Conservation (phyloP, 352 stramenopile genomes). For the Phytopythium delawarense region DNA sequence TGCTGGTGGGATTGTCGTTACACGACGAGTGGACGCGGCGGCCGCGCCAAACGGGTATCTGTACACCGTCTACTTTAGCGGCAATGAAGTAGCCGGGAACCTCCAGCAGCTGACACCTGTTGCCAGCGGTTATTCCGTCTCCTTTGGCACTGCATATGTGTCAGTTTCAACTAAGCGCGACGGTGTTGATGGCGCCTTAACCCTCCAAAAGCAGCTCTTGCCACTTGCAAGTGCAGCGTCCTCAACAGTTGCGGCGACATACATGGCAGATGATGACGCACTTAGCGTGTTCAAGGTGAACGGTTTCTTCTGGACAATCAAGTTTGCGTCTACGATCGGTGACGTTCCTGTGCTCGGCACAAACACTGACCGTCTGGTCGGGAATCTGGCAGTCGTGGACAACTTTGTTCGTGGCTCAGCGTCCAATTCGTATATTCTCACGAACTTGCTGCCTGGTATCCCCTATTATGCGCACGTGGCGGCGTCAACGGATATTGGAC, state of each 20-base stretch:
- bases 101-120: constrained; percentile 20
- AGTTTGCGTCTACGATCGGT: constrained; percentile 75
- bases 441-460: constrained; percentile 54
- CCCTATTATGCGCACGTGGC: constrained; percentile 65
- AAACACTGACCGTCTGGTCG: constrained; percentile 16
- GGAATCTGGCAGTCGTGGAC: constrained; percentile 31
- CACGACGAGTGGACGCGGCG: constrained; percentile 32
- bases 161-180: constrained; percentile 24
- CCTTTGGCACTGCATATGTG: constrained; percentile 33
- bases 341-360: constrained; percentile 45
- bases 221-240: constrained; percentile 37
- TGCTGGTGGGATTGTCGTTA: constrained; percentile 45
- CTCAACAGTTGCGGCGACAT: constrained; percentile 23
- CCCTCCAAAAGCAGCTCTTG: constrained; percentile 38
- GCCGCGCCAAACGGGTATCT: constrained; percentile 53
- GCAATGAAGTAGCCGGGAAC: constrained; percentile 33
- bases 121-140: not conserved
- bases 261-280: constrained; percentile 24
- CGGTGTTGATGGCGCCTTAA: constrained; percentile 22
- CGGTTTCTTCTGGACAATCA: constrained; percentile 75
- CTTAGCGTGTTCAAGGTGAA: constrained; percentile 74
- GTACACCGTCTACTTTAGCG: constrained; percentile 78
- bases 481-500: constrained; percentile 51
- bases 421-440: constrained; percentile 37
- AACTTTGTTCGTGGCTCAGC: constrained; percentile 35